Percentiles rank a stretch among this genome's conserved stretches.
Evolutionary conservation across 495 filamentous ascomycete genomes (phyloP).

Genomic region (Staphylotrichum tortipilum): DNA sequence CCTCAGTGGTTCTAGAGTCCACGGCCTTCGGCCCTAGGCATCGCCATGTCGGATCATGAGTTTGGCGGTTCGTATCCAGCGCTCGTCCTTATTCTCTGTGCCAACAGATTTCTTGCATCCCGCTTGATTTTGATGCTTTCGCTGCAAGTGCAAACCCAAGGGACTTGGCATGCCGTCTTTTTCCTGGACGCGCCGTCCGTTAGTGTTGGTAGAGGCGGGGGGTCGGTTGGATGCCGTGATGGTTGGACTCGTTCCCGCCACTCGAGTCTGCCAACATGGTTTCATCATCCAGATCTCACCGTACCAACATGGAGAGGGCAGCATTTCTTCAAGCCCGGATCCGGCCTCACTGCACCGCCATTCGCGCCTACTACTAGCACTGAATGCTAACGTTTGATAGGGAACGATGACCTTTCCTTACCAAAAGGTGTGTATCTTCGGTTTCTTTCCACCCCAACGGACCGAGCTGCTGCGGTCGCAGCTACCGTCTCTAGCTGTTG

Average conservation of each 20-base stretch:
- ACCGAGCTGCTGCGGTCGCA: not conserved
- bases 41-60: slow-evolving; percentile 81
- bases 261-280: not conserved
- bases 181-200: too few relatives aligned
- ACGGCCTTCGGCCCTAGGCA: not conserved
- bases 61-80: slow-evolving; percentile 55
- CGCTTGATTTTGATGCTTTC: not conserved
- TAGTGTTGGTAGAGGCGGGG: too few relatives aligned
- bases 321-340: too few relatives aligned
- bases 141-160: not conserved
- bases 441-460: not conserved
- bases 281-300: too few relatives aligned
- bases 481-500: not conserved
- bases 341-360: too few relatives aligned
- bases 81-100: not conserved
- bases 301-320: too few relatives aligned
- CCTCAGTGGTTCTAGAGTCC: not conserved
- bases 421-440: slow-evolving; percentile 66
- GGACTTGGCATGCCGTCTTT: too few relatives aligned
- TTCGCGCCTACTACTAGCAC: too few relatives aligned
- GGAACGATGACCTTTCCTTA: slow-evolving; percentile 85
- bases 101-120: not conserved
- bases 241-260: not conserved
- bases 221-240: too few relatives aligned
- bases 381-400: slow-evolving; percentile 39